These are phyloP conservation scores for Tuber melanosporum DNA, from an alignment of 495 filamentous ascomycete species.

Conservation along the genomic window DNA sequence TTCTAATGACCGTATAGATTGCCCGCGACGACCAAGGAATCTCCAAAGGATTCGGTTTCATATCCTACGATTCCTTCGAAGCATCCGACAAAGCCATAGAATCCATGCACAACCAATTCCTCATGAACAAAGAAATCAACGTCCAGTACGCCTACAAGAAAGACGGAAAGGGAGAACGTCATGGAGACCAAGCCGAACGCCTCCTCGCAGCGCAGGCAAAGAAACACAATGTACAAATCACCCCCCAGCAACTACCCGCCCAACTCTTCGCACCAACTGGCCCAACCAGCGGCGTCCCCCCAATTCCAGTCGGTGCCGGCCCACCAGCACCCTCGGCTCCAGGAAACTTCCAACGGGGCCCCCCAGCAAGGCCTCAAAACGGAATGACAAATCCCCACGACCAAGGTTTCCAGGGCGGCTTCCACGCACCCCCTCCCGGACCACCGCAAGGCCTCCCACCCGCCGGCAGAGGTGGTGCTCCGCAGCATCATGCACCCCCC, in stretches of 20 bases:
- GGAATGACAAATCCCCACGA: slow-evolving; percentile 24
- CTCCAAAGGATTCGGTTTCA: slow-evolving; percentile 94
- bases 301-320: slow-evolving; percentile 27
- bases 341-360: slow-evolving; percentile 28
- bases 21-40: slow-evolving; percentile 86
- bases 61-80: slow-evolving; percentile 91
- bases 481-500: slow-evolving; percentile 30
- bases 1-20: slow-evolving; percentile 50
- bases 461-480: slow-evolving; percentile 16
- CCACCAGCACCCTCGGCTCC: slow-evolving; percentile 32
- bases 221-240: slow-evolving; percentile 70
- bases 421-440: slow-evolving; percentile 28
- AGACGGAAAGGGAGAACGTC: slow-evolving; percentile 93
- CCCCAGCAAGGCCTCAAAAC: slow-evolving; percentile 26
- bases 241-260: slow-evolving; percentile 36
- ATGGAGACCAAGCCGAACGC: slow-evolving; percentile 90
- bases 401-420: slow-evolving; percentile 24
- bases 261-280: slow-evolving; percentile 40
- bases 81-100: slow-evolving; percentile 84
- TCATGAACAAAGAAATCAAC: slow-evolving; percentile 91
- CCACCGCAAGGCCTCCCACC: slow-evolving; percentile 22
- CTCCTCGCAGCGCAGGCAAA: slow-evolving; percentile 87
- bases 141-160: slow-evolving; percentile 99
- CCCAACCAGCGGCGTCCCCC: slow-evolving; percentile 28
- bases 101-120: slow-evolving; percentile 93